Evolutionary conservation across 2,329 filamentous ascomycete genomes (phyloP), one percentile per base, ranked within the genome.

Genomic region (Ophiocordyceps camponoti-leonardi): DNA sequence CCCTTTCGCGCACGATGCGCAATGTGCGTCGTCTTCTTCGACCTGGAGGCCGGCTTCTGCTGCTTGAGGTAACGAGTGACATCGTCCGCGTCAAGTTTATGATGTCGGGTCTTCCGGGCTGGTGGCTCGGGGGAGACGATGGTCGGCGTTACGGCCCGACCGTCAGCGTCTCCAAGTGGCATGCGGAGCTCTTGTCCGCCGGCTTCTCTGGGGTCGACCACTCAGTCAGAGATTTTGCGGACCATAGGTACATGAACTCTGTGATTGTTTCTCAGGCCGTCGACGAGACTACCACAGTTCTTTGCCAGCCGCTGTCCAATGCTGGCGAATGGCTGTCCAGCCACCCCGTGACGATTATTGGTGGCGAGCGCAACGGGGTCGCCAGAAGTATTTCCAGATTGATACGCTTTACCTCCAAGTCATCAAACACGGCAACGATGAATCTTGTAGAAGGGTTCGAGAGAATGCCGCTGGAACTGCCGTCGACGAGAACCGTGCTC

Each of bases 1-100:
- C 44, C 47, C 41, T 61, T 47, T 49, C 46, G 41, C 35, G 52
- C 42, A 58, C 52, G 30, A 49, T 59, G 33, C 41, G 18, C 1
- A 46, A 46, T 18, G 45, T 35, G 13, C 19, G 41, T 22, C 19
- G n/a, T n/a, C 41, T 46, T 6, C 41, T 46, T 6, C 37, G 26
- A 12, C 45, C 45, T 14, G 45, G 41, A 20, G 45, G 45, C n/a
- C 22, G 43, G 6, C 43, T 44, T n/a, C 37, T 43, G 19, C 20
- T 35, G 31, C 20, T 40, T 20, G 45, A 31, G 19, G 45, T 40
- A 11, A 46, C 41, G 16, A 33, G 41, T 28, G 30, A 18, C 22
- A 49, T 46, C 19, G 14, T 44, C 16, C 31, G 43, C 20, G 43
- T 39, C 20, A 44, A 35, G 4, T 35, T 35, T 7, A 35, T 44